A percentile compares a stretch with the other conserved stretches of the same genome.
Conservation (phyloP, 169 alveolate genomes). For the Amoebophrya sp. region DNA sequence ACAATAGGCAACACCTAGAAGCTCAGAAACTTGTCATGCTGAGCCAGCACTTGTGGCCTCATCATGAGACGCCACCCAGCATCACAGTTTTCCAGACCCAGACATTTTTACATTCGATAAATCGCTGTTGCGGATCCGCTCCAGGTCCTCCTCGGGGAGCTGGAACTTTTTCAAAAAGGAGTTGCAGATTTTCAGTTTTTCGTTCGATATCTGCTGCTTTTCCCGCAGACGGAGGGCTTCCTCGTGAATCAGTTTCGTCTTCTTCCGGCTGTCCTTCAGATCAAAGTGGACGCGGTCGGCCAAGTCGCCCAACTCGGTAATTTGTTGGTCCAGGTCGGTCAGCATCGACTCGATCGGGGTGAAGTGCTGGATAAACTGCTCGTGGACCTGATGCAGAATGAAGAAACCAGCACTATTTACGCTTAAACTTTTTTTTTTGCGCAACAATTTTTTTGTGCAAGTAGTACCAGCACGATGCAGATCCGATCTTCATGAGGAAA, state of each 20-base stretch:
- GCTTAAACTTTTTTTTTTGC: no score
- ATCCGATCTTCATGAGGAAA: no score
- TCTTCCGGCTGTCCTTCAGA: neutral
- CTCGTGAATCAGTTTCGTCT: neutral
- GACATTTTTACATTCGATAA: no score
- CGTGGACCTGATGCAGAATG: no score
- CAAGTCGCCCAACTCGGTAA: neutral
- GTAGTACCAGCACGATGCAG: no score
- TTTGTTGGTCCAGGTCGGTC: neutral
- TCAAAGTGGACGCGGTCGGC: neutral
- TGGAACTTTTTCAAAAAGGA: neutral
- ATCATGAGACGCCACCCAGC: no score
- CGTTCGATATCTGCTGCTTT: neutral
- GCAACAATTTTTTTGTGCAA: no score
- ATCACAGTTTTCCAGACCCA: no score
- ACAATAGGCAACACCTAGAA: no score
- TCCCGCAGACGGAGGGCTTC: neutral
- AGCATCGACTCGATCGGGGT: neutral
- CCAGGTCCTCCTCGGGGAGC: neutral
- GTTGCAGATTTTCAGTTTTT: neutral
- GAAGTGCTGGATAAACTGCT: neutral
- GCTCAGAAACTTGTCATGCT: no score
- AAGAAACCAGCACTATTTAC: no score
- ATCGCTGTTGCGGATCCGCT: neutral
- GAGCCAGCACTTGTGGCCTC: no score